Conservation (phyloP, 192 early-diverging fungal genomes). For the Linnemannia schmuckeri region DNA sequence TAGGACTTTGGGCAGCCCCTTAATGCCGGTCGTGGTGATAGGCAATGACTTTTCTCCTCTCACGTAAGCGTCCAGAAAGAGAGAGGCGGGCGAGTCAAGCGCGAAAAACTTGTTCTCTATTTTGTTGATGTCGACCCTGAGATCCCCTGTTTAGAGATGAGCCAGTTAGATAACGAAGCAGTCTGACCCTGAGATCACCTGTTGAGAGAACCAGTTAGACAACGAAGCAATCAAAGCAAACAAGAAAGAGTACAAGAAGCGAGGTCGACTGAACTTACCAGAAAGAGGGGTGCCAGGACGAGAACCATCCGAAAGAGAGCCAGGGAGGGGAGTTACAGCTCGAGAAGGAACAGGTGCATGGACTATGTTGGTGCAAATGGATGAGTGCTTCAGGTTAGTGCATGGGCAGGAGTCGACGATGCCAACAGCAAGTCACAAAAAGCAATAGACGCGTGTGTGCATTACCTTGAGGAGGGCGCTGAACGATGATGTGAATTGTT, state of each 20-base stretch:
- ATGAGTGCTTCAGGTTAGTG: no score
- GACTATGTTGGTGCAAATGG: no score
- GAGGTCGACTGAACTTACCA: no score
- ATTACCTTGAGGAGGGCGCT: constrained; percentile 5
- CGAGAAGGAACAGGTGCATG: no score
- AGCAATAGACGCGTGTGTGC: neutral
- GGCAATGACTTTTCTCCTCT: neutral
- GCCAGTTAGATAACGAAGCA: neutral
- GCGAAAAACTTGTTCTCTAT: constrained; percentile 7
- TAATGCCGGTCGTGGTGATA: neutral
- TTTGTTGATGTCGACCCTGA: constrained; percentile 9
- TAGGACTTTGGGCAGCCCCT: constrained; percentile 15
- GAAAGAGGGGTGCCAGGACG: no score
- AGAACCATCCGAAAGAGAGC: no score
- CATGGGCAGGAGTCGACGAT: neutral
- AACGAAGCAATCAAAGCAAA: neutral
- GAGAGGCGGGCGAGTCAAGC: neutral
- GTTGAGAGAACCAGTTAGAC: no score
- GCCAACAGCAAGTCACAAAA: no score
- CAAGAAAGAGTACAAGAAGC: neutral
- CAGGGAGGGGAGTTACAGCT: no score
- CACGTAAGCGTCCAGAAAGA: constrained; percentile 9
- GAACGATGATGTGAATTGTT: constrained; percentile 13
- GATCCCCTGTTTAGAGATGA: neutral
- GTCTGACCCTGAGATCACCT: no score